A percentile compares a stretch with the other conserved stretches of the same genome.
phyloP scores from a whole-genome alignment of 2,329 filamentous ascomycete genomes.

The Neonectria magnoliae region DNA sequence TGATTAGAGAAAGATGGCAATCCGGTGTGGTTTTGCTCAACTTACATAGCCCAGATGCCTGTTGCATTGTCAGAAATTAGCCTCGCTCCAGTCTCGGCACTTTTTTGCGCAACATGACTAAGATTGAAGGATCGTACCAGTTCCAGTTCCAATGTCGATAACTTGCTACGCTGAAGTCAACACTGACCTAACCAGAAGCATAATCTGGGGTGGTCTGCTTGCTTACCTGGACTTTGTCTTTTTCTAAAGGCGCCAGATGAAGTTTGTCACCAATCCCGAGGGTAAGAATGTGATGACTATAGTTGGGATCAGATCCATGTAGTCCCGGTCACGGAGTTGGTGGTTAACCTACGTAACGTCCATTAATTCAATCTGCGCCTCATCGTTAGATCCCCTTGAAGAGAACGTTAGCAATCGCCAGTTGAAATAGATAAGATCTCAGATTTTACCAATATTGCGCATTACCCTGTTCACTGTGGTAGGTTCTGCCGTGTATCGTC shows the following conservation, averaged over 20 bases:
- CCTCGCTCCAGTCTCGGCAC: rapidly evolving
- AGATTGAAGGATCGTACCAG: conserved; percentile 49
- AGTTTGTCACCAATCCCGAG: conserved; percentile 35
- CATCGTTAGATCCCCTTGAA: conserved; percentile 37
- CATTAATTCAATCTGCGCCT: conserved; percentile 36
- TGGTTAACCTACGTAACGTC: conserved; percentile 28
- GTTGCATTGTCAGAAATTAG: background rate
- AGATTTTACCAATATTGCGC: conserved; percentile 39
- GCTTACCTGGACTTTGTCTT: conserved; percentile 39
- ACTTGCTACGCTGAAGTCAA: conserved; percentile 29
- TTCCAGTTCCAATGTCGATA: conserved; percentile 66
- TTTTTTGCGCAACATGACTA: too few species aligned
- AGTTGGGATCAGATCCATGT: background rate
- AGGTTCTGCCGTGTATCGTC: conserved; percentile 36
- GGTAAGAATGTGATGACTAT: conserved; percentile 36
- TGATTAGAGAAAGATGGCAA: background rate
- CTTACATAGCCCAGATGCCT: conserved; percentile 60
- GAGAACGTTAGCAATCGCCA: background rate
- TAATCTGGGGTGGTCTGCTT: rapidly evolving
- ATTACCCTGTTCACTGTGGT: conserved; percentile 35
- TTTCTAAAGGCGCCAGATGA: conserved; percentile 30
- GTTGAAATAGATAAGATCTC: background rate
- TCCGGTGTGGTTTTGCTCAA: background rate
- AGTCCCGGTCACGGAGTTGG: rapidly evolving
- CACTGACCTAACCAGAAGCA: background rate